Percentiles rank a stretch among this genome's conserved stretches.
phyloP scores from a whole-genome alignment of 2,329 filamentous ascomycete genomes.

The Aspergillus amoenus region DNA sequence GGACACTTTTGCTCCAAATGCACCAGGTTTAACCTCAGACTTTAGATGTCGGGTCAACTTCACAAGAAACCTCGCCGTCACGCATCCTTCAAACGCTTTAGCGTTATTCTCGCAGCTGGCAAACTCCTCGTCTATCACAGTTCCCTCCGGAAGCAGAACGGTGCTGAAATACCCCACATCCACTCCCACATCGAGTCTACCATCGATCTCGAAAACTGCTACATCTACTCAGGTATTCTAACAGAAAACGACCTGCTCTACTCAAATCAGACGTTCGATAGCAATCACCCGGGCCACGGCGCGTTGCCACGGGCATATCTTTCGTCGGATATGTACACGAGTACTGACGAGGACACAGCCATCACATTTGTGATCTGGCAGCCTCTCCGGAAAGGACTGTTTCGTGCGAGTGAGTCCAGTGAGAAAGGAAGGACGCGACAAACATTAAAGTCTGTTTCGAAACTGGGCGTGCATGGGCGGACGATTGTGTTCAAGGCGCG shows the following conservation, averaged over 20 bases:
- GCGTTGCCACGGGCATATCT: conserved; percentile 61
- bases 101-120: conserved; percentile 61
- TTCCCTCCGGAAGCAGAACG: conserved; percentile 55
- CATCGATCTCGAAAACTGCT: conserved; percentile 62
- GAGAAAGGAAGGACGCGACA: conserved; percentile 44
- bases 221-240: conserved; percentile 64
- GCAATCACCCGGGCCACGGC: conserved; percentile 59
- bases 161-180: conserved; percentile 58
- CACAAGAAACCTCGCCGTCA: conserved; percentile 65
- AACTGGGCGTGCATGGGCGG: conserved; percentile 60
- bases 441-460: conserved; percentile 58
- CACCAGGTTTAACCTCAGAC: background rate
- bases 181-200: conserved; percentile 61
- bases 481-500: conserved; percentile 66
- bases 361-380: conserved; percentile 69
- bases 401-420: conserved; percentile 45
- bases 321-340: conserved; percentile 59
- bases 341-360: conserved; percentile 64
- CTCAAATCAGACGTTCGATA: conserved; percentile 64
- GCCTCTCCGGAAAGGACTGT: conserved; percentile 57
- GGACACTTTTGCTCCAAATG: background rate
- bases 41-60: conserved; percentile 58
- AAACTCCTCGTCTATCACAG: conserved; percentile 63
- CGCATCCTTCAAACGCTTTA: conserved; percentile 59
- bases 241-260: conserved; percentile 64